These are phyloP conservation scores for Hygrocybe coccinea DNA, from an alignment of 768 basidiomycete genomes.

Conservation along the genomic window DNA sequence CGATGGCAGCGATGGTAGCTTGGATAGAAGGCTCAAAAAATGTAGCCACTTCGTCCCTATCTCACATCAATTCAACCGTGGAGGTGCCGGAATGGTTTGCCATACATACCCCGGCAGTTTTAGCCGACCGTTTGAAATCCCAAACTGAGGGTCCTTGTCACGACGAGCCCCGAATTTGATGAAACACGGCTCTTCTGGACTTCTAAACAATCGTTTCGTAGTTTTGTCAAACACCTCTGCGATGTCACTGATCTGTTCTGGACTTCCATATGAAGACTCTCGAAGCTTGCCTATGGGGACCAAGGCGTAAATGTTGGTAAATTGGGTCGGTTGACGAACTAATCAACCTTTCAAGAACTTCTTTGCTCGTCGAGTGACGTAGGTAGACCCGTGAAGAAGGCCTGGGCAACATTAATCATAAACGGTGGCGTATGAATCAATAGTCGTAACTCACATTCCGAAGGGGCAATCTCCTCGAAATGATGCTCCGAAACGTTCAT, in stretches of 20 bases:
- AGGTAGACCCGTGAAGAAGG: conserved; percentile 47
- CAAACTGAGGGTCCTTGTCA: conserved; percentile 37
- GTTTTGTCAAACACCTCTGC: conserved; percentile 41
- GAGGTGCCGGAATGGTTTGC: not conserved
- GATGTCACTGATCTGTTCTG: conserved; percentile 41
- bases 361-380: conserved; percentile 42
- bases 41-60: conserved; percentile 32
- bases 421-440: not conserved
- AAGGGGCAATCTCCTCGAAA: conserved; percentile 47
- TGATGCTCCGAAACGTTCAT: conserved; percentile 19
- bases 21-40: conserved; percentile 38
- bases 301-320: too few relatives aligned
- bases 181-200: conserved; percentile 36
- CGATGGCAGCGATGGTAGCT: conserved; percentile 32
- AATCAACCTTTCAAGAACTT: conserved; percentile 36
- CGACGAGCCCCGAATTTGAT: conserved; percentile 43
- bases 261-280: conserved; percentile 32
- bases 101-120: conserved; percentile 34
- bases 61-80: too few relatives aligned
- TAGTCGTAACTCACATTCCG: conserved; percentile 33
- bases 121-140: conserved; percentile 46
- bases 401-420: conserved; percentile 27
- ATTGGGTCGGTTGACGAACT: too few relatives aligned
- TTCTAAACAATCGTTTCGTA: conserved; percentile 42
- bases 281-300: conserved; percentile 41